Base-by-base conservation (phyloP, 108 stramenopile species). In the Nitzschia sp. region DNA sequence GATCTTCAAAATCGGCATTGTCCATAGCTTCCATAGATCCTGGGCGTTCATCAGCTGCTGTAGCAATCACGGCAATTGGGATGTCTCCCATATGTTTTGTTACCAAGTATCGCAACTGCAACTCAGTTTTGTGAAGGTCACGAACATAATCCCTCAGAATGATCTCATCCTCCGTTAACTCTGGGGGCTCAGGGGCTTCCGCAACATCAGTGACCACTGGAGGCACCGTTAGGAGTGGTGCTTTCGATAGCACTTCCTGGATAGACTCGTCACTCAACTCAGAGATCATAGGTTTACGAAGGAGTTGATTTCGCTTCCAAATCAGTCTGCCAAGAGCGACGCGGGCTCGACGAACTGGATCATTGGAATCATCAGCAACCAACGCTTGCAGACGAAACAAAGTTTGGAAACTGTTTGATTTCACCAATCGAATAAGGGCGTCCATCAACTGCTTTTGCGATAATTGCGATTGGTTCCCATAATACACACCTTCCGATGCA, bases 371-470 rank as follows among this genome's bases (percentile, higher is more conserved):
- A 29, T 87, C 80, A 0, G 77, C 76, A 40, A 92, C 79, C 7
- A 82, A 39, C 2, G 60, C 37, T 41, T 86, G 81, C 60, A 92
- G 57, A 8, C 66, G 54, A 60, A 78, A 44, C 10, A 87, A 39
- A 10, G 88, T 86, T 10, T 73, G 78, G 15, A 69, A 72, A 37
- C 67, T 61, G 39, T 78, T 82, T 10, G 78, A 61, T 11, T 69
- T 80, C 12, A 83, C 73, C 48, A 89, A 44, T 11, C 91, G 73
- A 14, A 84, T 50, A 14, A 92, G 46, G 25, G 83, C 75, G 52
- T 89, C 83, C 44, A 86, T 61, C 22, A 92, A 69, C 71, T 92
- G 88, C 41, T 89, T 87, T 38, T 81, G 85, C 11, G 86, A 85
- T 70, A 92, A 66, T 26, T 71, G 63, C 26, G 85, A 85, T 60